phyloP scores from a whole-genome alignment of 805 yeast genomes.

The Yarrowia sp. region DNA sequence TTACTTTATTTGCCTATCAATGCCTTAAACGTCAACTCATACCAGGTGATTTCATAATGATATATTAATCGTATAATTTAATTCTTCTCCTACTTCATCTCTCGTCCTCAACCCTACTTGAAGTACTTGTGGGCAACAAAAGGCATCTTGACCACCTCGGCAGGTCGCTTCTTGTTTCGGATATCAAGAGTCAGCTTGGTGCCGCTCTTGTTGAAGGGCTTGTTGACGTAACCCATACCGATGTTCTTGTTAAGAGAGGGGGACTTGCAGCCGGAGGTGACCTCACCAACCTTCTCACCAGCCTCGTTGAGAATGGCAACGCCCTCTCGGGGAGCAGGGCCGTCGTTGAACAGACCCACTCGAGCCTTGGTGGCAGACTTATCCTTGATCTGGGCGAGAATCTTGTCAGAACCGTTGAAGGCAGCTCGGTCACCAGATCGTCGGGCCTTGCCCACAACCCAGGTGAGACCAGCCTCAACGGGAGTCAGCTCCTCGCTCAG shows the following conservation, averaged over 20 bases:
- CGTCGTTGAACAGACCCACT: constrained; percentile 67
- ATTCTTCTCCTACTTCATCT: background rate
- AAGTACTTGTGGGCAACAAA: constrained; percentile 70
- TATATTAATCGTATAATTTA: background rate
- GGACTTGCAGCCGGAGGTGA: constrained; percentile 62
- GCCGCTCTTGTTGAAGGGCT: constrained; percentile 69
- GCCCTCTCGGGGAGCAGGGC: constrained; percentile 92
- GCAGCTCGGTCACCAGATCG: constrained; percentile 45
- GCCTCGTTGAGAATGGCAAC: constrained; percentile 59
- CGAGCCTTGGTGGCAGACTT: constrained; percentile 60
- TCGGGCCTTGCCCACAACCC: constrained; percentile 85
- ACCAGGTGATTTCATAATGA: too few species aligned
- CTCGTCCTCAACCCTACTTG: background rate
- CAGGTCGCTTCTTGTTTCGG: constrained; percentile 79
- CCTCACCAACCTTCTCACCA: constrained; percentile 51
- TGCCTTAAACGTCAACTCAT: too few species aligned
- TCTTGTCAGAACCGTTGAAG: constrained; percentile 75
- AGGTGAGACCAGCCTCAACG: constrained; percentile 79
- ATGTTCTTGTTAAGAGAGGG: constrained; percentile 76
- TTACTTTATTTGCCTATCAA: too few species aligned
- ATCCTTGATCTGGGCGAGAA: constrained; percentile 66
- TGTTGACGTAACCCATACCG: constrained; percentile 84
- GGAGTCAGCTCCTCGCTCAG: constrained; percentile 77
- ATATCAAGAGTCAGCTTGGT: constrained; percentile 69
- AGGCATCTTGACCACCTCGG: constrained; percentile 76